These are phyloP conservation scores for Penicillium verrucosum DNA, from an alignment of 2,329 filamentous ascomycete genomes.

Conservation along the genomic window DNA sequence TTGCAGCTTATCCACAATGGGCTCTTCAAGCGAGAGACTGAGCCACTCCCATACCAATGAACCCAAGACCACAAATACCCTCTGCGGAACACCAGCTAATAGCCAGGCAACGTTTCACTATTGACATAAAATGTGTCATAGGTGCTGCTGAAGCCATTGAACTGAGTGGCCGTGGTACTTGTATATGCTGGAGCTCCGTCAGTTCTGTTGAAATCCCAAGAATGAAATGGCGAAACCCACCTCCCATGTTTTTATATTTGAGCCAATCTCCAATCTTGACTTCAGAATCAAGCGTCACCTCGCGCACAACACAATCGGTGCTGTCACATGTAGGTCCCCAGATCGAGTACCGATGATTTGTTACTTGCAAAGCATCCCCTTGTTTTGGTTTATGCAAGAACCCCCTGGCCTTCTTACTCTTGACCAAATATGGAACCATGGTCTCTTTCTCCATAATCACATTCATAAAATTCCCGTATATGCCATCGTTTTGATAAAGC, in stretches of 20 bases:
- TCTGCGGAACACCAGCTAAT: background rate
- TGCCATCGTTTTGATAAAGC: slow-evolving; percentile 30
- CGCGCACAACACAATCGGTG: slow-evolving; percentile 22
- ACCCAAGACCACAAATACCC: background rate
- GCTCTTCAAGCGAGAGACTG: background rate
- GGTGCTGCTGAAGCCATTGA: slow-evolving; percentile 24
- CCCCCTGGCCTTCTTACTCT: background rate
- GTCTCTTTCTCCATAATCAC: slow-evolving; percentile 15
- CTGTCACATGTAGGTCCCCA: slow-evolving; percentile 33
- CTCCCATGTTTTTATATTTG: slow-evolving; percentile 29
- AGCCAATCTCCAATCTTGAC: slow-evolving; percentile 28
- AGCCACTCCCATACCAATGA: background rate
- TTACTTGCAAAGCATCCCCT: background rate
- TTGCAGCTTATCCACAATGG: background rate
- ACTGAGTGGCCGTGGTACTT: slow-evolving; percentile 19
- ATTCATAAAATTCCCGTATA: slow-evolving; percentile 28
- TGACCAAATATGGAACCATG: slow-evolving; percentile 8
- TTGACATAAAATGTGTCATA: slow-evolving; percentile 23
- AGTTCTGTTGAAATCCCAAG: background rate
- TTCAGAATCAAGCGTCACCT: slow-evolving; percentile 13
- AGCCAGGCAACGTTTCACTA: slow-evolving; percentile 19
- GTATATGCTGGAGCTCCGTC: background rate
- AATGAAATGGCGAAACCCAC: slow-evolving; percentile 11
- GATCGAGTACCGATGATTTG: slow-evolving; percentile 21
- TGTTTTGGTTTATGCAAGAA: background rate